These are phyloP conservation scores for Mesembryanthemum crystallinum DNA, from an alignment of 148 eudicot genomes.

Conservation along the genomic window DNA sequence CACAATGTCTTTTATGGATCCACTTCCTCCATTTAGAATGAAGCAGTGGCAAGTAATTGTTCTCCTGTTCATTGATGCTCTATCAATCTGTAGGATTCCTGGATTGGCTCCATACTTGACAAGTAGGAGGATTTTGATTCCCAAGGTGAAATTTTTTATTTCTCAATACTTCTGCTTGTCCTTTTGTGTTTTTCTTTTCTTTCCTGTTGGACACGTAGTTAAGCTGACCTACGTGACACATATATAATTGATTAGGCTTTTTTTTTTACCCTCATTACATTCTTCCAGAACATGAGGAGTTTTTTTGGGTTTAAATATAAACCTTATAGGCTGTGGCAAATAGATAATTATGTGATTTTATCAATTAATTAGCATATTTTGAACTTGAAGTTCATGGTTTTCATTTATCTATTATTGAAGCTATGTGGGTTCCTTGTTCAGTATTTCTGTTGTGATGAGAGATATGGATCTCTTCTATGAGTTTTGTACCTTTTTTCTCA, in stretches of 20 bases:
- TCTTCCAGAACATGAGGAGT: neutral
- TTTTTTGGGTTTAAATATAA: too few relatives aligned
- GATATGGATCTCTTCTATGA: neutral
- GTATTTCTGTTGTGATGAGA: neutral
- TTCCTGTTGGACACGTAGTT: neutral
- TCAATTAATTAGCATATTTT: neutral
- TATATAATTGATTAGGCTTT: neutral
- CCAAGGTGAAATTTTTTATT: constrained; percentile 47
- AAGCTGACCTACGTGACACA: neutral
- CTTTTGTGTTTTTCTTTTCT: neutral
- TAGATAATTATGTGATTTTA: neutral
- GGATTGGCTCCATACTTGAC: constrained; percentile 60
- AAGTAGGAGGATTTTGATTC: constrained; percentile 52
- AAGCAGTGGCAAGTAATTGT: constrained; percentile 89
- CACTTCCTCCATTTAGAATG: constrained; percentile 77
- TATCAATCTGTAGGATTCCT: constrained; percentile 78
- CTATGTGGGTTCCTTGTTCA: neutral
- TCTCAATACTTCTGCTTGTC: neutral
- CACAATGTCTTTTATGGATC: constrained; percentile 88
- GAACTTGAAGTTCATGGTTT: neutral
- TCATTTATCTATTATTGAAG: neutral
- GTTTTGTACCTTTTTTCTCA: neutral
- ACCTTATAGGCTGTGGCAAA: neutral
- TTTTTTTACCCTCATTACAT: neutral
- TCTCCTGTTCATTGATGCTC: constrained; percentile 83